phyloP scores from a whole-genome alignment of 1,284 basidiomycete species.

The Boletellus deceptivus region DNA sequence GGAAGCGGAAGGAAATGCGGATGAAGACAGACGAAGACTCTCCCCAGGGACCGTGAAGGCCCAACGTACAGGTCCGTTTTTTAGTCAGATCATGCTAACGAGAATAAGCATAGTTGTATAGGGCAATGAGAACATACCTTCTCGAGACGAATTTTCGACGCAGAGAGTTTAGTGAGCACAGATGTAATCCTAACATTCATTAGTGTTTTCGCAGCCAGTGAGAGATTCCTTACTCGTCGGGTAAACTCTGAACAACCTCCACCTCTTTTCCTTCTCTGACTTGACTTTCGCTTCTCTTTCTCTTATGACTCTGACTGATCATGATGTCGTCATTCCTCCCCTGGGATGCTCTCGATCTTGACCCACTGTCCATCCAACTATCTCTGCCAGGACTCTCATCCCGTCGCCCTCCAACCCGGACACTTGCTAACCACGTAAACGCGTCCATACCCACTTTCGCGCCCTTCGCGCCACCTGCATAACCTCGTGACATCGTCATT shows the following conservation, averaged over 20 bases:
- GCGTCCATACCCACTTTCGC: conserved; percentile 64
- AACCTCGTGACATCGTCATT: conserved; percentile 53
- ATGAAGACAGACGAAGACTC: conserved; percentile 73
- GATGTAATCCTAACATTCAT: conserved; percentile 63
- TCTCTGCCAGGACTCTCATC: conserved; percentile 53
- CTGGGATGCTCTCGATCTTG: conserved; percentile 35
- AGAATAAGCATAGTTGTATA: conserved; percentile 1
- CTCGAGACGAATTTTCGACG: conserved; percentile 79
- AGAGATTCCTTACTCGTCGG: conserved; percentile 66
- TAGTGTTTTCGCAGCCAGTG: not conserved
- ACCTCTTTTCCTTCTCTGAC: conserved; percentile 43
- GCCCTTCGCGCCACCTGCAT: conserved; percentile 53
- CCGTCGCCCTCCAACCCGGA: conserved; percentile 54
- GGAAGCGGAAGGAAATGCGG: conserved; percentile 89
- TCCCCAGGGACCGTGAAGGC: conserved; percentile 90
- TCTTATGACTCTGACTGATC: conserved; percentile 16
- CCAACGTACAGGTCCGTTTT: conserved; percentile 81
- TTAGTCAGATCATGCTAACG: conserved; percentile 75
- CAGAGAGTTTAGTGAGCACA: conserved; percentile 68
- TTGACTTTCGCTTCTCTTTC: conserved; percentile 45
- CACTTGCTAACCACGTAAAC: conserved; percentile 67
- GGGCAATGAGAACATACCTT: conserved; percentile 51
- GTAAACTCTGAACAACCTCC: conserved; percentile 56
- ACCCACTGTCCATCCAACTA: conserved; percentile 44
- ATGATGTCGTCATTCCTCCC: conserved; percentile 18